Conservation (phyloP, 495 filamentous ascomycete genomes). For the Aspergillus coremiiformis region DNA sequence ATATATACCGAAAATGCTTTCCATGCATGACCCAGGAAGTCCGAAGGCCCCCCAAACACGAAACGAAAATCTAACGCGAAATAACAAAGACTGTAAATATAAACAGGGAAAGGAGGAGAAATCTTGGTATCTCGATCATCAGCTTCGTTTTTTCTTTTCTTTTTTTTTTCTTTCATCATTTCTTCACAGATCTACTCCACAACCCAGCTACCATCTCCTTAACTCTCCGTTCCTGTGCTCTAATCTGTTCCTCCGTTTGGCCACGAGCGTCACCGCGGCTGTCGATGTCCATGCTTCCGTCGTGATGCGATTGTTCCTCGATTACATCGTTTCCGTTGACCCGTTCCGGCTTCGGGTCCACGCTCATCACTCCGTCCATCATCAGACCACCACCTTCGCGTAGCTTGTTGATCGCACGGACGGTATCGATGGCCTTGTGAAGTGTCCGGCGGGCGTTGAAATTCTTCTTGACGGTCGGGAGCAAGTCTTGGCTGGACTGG, state of each 20-base stretch:
- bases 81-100: too few species aligned
- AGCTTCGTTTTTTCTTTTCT: not conserved
- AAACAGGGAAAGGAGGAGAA: not conserved
- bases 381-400: constrained; percentile 71
- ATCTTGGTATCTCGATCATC: not conserved
- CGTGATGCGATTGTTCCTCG: constrained; percentile 27
- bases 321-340: constrained; percentile 38
- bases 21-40: not conserved
- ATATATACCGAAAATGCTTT: not conserved
- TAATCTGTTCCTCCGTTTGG: constrained; percentile 58
- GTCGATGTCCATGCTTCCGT: constrained; percentile 45
- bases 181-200: constrained; percentile 39
- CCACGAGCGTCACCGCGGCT: constrained; percentile 52
- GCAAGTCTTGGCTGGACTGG: constrained; percentile 54
- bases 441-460: constrained; percentile 93
- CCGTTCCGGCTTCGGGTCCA: constrained; percentile 51
- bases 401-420: constrained; percentile 95
- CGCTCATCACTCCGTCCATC: constrained; percentile 72
- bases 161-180: constrained; percentile 17
- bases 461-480: constrained; percentile 96
- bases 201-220: constrained; percentile 53
- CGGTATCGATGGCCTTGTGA: constrained; percentile 95
- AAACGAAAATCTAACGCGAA: too few species aligned
- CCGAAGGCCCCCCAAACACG: too few species aligned
- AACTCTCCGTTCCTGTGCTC: constrained; percentile 53